Conservation (phyloP, 2,329 filamentous ascomycete genomes). For the Colletotrichum cereale region DNA sequence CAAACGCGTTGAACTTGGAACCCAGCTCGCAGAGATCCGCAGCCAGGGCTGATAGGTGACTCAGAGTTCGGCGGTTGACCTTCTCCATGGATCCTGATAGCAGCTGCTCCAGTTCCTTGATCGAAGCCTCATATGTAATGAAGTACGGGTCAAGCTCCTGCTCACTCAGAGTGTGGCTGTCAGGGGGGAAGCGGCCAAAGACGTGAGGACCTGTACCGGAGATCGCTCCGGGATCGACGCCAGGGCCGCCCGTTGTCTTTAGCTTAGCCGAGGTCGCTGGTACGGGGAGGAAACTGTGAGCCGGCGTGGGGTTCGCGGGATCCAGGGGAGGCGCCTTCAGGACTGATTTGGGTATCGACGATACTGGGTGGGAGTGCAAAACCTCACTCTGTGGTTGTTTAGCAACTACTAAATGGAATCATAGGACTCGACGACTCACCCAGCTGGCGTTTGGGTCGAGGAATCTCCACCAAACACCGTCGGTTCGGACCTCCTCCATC, state of each 20-base stretch:
- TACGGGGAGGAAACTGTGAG: slow-evolving; percentile 88
- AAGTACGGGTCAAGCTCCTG: slow-evolving; percentile 97
- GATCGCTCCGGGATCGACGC: slow-evolving; percentile 50
- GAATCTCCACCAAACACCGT: slow-evolving; percentile 98
- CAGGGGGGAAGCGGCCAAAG: slow-evolving; percentile 85
- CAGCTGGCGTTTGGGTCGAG: slow-evolving; percentile 98
- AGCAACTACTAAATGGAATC: slow-evolving; percentile 40
- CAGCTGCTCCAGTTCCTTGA: slow-evolving; percentile 89
- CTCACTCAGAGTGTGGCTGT: slow-evolving; percentile 81
- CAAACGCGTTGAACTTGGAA: slow-evolving; percentile 97
- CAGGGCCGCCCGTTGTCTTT: slow-evolving; percentile 62
- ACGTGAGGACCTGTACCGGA: slow-evolving; percentile 64
- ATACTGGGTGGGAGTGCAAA: slow-evolving; percentile 89
- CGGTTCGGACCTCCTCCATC: slow-evolving; percentile 92
- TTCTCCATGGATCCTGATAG: slow-evolving; percentile 96
- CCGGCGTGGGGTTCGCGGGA: slow-evolving; percentile 89
- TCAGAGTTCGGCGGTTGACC: slow-evolving; percentile 90
- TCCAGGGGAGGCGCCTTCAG: slow-evolving; percentile 96
- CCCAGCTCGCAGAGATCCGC: slow-evolving; percentile 93
- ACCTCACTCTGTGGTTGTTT: slow-evolving; percentile 80
- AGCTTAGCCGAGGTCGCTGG: slow-evolving; percentile 89
- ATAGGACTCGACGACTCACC: slow-evolving; percentile 65
- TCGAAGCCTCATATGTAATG: slow-evolving; percentile 90
- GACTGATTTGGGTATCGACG: slow-evolving; percentile 93
- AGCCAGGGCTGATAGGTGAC: slow-evolving; percentile 85